Evolutionary conservation across 495 filamentous ascomycete species (phyloP).

Genomic region (Penicillium herquei): DNA sequence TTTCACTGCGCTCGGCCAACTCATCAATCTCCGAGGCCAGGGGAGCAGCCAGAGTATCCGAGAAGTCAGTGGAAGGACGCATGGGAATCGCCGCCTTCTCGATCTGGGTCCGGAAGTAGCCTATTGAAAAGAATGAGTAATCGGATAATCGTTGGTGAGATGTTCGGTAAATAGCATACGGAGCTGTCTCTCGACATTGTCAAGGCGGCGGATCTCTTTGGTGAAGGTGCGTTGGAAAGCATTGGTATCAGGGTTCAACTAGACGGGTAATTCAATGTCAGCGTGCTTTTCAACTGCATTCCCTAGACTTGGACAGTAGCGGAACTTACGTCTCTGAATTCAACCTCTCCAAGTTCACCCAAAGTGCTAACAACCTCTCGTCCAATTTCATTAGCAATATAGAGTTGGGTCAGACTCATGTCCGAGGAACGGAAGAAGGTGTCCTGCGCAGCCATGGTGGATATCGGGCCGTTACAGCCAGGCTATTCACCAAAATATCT

Average conservation of each 20-base stretch:
- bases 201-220: constrained; percentile 91
- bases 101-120: constrained; percentile 93
- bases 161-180: constrained; percentile 54
- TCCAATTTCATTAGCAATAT: constrained; percentile 97
- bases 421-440: constrained; percentile 99
- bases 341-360: constrained; percentile 90
- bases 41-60: constrained; percentile 78
- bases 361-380: constrained; percentile 95
- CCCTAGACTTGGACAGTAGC: not conserved
- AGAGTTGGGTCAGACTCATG: constrained; percentile 99
- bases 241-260: constrained; percentile 89
- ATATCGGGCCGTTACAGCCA: constrained; percentile 26
- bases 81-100: constrained; percentile 84
- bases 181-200: constrained; percentile 97
- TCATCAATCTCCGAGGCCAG: constrained; percentile 93
- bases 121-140: constrained; percentile 30
- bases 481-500: constrained; percentile 24
- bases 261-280: constrained; percentile 14
- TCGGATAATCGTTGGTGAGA: not conserved
- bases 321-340: constrained; percentile 89
- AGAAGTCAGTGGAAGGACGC: constrained; percentile 80
- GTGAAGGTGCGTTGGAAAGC: constrained; percentile 98
- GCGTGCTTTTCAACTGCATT: constrained; percentile 1
- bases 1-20: constrained; percentile 85
- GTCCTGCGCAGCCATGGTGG: constrained; percentile 62